Evolutionary conservation across 1,139 yeast genomes (phyloP).

Genomic region (Yamadazyma atmosphaerica): DNA sequence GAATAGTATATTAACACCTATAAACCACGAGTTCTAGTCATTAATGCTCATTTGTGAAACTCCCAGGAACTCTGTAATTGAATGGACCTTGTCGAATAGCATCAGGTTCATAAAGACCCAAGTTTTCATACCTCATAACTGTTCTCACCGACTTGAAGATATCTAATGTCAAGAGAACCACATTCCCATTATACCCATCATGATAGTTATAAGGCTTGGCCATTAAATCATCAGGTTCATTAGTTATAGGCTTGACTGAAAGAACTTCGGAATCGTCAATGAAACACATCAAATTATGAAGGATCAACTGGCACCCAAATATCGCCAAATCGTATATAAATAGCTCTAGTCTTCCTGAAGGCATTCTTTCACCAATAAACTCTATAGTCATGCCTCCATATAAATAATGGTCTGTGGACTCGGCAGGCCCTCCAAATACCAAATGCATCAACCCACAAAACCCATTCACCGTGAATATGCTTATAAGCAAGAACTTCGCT

Average conservation of each 20-base stretch:
- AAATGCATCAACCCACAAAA: slow-evolving; percentile 29
- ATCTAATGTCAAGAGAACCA: slow-evolving; percentile 30
- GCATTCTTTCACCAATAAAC: slow-evolving; percentile 42
- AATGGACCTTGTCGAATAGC: not conserved
- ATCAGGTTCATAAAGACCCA: not conserved
- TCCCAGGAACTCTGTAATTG: slow-evolving; percentile 4
- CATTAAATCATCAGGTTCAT: slow-evolving; percentile 7
- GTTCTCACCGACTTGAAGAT: slow-evolving; percentile 22
- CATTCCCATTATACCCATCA: slow-evolving; percentile 47
- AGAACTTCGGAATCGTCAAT: slow-evolving; percentile 33
- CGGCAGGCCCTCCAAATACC: slow-evolving; percentile 26
- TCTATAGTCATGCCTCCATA: slow-evolving; percentile 41
- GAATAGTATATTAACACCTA: too few species aligned
- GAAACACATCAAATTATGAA: slow-evolving; percentile 34
- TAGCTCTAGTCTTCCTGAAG: slow-evolving; percentile 27
- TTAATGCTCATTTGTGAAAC: slow-evolving; percentile 2
- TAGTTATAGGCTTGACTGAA: slow-evolving; percentile 9
- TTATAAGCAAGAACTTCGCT: slow-evolving; percentile 28
- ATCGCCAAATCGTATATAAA: slow-evolving; percentile 28
- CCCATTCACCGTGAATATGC: slow-evolving; percentile 25
- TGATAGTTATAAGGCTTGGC: slow-evolving; percentile 21
- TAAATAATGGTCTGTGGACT: slow-evolving; percentile 16
- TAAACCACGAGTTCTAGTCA: too few species aligned
- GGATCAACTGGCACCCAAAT: slow-evolving; percentile 29
- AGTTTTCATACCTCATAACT: slow-evolving; percentile 19